Percentiles rank a stretch among this genome's conserved stretches.
Conservation (phyloP, 2,329 filamentous ascomycete genomes). For the Pseudocercospora vitis region DNA sequence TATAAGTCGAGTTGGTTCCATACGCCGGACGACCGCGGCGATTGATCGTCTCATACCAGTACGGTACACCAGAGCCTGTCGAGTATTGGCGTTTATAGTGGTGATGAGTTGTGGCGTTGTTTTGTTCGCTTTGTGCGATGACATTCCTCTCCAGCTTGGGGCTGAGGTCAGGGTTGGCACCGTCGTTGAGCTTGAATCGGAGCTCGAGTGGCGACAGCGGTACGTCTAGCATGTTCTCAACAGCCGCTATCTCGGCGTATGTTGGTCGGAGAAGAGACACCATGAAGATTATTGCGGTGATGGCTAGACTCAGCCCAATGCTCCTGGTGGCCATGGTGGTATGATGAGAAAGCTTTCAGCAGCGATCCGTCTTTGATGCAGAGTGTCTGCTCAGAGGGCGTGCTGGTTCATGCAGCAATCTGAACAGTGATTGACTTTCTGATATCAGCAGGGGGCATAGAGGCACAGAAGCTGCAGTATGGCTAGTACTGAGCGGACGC, state of each 20-base stretch:
- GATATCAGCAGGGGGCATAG: too few relatives aligned
- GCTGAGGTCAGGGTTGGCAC: conserved; percentile 5
- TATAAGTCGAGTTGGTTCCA: conserved; percentile 41
- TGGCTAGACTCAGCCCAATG: conserved; percentile 11
- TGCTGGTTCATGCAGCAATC: conserved; percentile 6
- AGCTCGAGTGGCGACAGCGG: conserved; percentile 24
- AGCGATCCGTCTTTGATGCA: not conserved
- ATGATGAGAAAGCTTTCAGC: not conserved
- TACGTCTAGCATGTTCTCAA: conserved; percentile 2
- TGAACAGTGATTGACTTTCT: too few relatives aligned
- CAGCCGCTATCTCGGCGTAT: conserved; percentile 10
- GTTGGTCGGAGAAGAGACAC: conserved; percentile 13
- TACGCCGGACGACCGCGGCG: conserved; percentile 45
- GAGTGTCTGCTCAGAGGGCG: not conserved
- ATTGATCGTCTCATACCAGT: conserved; percentile 45
- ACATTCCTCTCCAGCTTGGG: not conserved
- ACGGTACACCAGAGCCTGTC: conserved; percentile 34
- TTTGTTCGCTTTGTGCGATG: not conserved
- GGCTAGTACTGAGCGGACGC: conserved; percentile 3
- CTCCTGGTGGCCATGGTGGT: conserved; percentile 13
- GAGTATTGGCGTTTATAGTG: conserved; percentile 27
- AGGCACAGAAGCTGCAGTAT: too few relatives aligned
- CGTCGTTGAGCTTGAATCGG: conserved; percentile 17
- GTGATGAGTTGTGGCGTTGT: conserved; percentile 19
- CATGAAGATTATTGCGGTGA: conserved; percentile 15